Conservation (phyloP, 768 basidiomycete species). For the Boletus subcaerulescens region DNA sequence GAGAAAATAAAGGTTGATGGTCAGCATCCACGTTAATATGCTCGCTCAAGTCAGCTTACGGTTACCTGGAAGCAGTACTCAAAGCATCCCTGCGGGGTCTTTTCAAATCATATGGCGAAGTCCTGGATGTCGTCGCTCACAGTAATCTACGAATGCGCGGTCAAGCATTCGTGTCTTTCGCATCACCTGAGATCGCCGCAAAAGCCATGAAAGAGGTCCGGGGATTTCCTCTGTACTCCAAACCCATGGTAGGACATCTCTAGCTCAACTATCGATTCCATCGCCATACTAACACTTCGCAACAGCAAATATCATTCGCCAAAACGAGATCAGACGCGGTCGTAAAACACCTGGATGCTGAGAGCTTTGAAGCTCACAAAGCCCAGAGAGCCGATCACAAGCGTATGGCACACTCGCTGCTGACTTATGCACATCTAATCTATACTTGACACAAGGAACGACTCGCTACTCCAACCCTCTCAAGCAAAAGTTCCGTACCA, state of each 20-base stretch:
- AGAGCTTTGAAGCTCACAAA: conserved; percentile 74
- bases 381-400: conserved; percentile 73
- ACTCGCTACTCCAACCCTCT: conserved; percentile 89
- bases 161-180: conserved; percentile 96
- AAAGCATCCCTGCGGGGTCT: conserved; percentile 84
- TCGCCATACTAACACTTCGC: conserved; percentile 1
- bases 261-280: not conserved
- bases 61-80: conserved; percentile 53
- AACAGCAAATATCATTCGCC: conserved; percentile 95
- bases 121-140: conserved; percentile 95
- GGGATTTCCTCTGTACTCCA: conserved; percentile 92
- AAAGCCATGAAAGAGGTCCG: conserved; percentile 91
- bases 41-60: conserved; percentile 7
- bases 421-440: not conserved
- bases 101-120: conserved; percentile 91
- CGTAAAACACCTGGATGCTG: conserved; percentile 69
- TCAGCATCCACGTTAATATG: conserved; percentile 26
- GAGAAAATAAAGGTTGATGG: conserved; percentile 88
- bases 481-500: conserved; percentile 79
- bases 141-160: conserved; percentile 95
- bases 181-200: conserved; percentile 73
- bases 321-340: conserved; percentile 86
- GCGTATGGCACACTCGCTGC: conserved; percentile 49
- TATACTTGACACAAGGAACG: conserved; percentile 44
- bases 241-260: conserved; percentile 76